Percentiles rank a stretch among this genome's conserved stretches.
Conservation (phyloP, 768 basidiomycete genomes). For the Phylloporus sp. region DNA sequence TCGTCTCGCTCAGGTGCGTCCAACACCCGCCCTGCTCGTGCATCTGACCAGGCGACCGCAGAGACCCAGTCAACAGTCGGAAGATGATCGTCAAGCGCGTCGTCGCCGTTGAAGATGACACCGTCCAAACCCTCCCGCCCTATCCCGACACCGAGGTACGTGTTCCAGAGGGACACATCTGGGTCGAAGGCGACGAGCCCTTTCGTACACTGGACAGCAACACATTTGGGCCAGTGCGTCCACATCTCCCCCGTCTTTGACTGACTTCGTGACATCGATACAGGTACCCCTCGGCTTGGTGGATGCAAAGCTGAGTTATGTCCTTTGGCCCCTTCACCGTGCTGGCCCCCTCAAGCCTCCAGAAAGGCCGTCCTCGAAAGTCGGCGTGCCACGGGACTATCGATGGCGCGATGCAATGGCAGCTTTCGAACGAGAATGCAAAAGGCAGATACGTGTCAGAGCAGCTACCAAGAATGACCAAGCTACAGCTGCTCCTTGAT, state of each 20-base stretch:
- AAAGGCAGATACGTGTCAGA: constrained; percentile 22
- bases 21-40: too few species aligned
- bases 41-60: constrained; percentile 20
- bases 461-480: not conserved
- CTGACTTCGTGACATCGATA: not conserved
- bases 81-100: constrained; percentile 64
- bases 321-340: constrained; percentile 52
- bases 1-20: constrained; percentile 58
- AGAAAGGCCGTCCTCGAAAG: constrained; percentile 14
- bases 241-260: too few species aligned
- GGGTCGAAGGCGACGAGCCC: constrained; percentile 56
- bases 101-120: constrained; percentile 58
- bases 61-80: constrained; percentile 56
- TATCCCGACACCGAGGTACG: constrained; percentile 51
- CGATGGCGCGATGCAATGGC: constrained; percentile 29
- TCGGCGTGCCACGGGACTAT: constrained; percentile 19
- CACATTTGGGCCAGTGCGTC: constrained; percentile 60
- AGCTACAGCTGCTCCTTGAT: not conserved
- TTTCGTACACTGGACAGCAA: constrained; percentile 67
- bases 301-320: constrained; percentile 45
- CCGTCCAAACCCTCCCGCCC: constrained; percentile 64
- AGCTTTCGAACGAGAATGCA: constrained; percentile 29
- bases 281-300: constrained; percentile 45
- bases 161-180: constrained; percentile 62
- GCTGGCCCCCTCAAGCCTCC: constrained; percentile 35